phyloP scores from a whole-genome alignment of 768 basidiomycete genomes.

The Dictyophora rubrovolvata region DNA sequence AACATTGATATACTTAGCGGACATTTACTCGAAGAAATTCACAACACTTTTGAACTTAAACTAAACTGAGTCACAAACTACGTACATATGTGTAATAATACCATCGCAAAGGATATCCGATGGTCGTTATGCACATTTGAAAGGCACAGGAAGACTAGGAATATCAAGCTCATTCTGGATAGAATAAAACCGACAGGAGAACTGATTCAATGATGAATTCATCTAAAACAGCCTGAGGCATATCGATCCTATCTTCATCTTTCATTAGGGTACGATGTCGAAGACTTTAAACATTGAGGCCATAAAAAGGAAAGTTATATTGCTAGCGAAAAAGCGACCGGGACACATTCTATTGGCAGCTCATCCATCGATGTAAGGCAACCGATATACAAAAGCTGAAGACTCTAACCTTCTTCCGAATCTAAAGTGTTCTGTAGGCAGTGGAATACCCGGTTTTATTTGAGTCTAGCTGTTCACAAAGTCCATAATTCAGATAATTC shows the following conservation, averaged over 20 bases:
- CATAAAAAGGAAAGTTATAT: constrained; percentile 7
- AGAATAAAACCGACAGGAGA: neutral
- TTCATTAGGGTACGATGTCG: constrained; percentile 8
- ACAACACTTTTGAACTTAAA: too few species aligned
- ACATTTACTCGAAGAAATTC: too few species aligned
- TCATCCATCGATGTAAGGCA: too few species aligned
- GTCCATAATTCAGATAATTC: too few species aligned
- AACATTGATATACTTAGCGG: too few species aligned
- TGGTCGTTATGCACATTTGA: constrained; percentile 18
- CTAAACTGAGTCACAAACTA: too few species aligned
- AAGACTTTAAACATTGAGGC: constrained; percentile 11
- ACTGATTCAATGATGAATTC: neutral
- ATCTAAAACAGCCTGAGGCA: neutral
- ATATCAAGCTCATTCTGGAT: too few species aligned
- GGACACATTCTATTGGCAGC: neutral
- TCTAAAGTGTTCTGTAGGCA: constrained; percentile 26
- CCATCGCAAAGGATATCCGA: too few species aligned
- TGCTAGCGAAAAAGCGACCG: neutral
- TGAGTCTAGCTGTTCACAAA: too few species aligned
- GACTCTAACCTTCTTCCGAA: constrained; percentile 25
- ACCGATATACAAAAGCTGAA: too few species aligned
- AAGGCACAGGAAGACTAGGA: constrained; percentile 25
- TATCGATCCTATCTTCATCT: constrained; percentile 5
- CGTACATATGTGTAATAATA: too few species aligned
- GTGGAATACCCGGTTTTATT: constrained; percentile 13